phyloP scores from a whole-genome alignment of 345 rosid species.

The Geranium rotundifolium region DNA sequence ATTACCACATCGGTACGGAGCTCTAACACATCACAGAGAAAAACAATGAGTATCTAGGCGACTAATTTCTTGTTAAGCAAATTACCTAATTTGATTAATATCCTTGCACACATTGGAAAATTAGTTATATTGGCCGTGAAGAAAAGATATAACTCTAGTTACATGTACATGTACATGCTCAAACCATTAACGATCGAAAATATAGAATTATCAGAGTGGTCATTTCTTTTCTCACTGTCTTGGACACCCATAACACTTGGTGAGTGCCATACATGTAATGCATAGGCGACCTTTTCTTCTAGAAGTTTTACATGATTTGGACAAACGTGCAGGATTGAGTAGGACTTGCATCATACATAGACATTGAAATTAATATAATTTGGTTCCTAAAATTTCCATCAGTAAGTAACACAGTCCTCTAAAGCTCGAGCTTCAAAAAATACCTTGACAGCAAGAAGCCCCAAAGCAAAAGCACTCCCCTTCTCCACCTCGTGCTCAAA shows the following conservation, averaged over 20 bases:
- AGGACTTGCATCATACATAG: too few species aligned
- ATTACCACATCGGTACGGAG: not conserved
- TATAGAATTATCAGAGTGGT: too few species aligned
- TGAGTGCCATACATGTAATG: too few species aligned
- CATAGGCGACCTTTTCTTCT: too few species aligned
- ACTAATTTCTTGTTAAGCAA: not conserved
- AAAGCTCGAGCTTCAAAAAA: not conserved
- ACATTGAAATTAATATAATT: too few species aligned
- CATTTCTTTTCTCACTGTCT: too few species aligned
- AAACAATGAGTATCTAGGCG: not conserved
- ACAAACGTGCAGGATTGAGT: too few species aligned
- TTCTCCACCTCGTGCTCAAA: constrained; percentile 97
- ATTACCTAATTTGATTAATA: not conserved
- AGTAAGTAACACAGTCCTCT: not conserved
- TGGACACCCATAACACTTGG: too few species aligned
- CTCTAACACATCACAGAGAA: not conserved
- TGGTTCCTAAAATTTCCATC: not conserved
- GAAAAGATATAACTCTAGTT: not conserved
- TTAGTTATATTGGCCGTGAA: not conserved
- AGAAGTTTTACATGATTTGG: too few species aligned
- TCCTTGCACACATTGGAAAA: not conserved
- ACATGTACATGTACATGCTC: not conserved
- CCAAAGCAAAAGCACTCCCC: constrained; percentile 93
- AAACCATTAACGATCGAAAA: too few species aligned
- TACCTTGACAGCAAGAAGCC: constrained; percentile 95